Percentiles rank a stretch among this genome's conserved stretches.
These are phyloP conservation scores for Tolypocladium endophyticum DNA, from an alignment of 2,329 filamentous ascomycete genomes.

Conservation along the genomic window DNA sequence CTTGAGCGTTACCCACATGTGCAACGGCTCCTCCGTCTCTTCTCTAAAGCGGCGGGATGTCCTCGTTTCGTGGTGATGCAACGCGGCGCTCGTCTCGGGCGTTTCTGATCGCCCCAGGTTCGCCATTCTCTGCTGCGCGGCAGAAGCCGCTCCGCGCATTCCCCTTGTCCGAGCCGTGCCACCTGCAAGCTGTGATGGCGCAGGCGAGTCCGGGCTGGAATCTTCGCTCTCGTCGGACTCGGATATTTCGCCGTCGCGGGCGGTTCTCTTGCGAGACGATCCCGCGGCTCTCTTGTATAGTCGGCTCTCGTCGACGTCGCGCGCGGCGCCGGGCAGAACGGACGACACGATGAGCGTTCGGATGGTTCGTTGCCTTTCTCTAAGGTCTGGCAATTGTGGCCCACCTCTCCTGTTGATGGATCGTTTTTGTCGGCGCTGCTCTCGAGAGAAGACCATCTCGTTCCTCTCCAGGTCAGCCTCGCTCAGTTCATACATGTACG, in stretches of 20 bases:
- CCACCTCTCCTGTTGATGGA: slow-evolving; percentile 90
- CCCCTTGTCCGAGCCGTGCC: slow-evolving; percentile 79
- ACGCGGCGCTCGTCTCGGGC: slow-evolving; percentile 56
- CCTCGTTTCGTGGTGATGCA: slow-evolving; percentile 63
- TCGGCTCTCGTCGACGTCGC: slow-evolving; percentile 71
- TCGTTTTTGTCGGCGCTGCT: slow-evolving; percentile 88
- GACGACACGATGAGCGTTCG: slow-evolving; percentile 87
- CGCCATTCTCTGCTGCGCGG: slow-evolving; percentile 79
- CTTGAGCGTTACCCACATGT: slow-evolving; percentile 63
- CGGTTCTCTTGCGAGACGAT: slow-evolving; percentile 43
- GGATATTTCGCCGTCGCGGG: slow-evolving; percentile 58
- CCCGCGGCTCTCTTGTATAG: slow-evolving; percentile 71
- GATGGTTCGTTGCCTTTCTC: slow-evolving; percentile 87
- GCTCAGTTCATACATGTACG: slow-evolving; percentile 87
- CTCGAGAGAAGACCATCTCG: slow-evolving; percentile 84
- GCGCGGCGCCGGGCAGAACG: slow-evolving; percentile 78
- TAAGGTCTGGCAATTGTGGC: slow-evolving; percentile 87
- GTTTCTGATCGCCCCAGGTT: slow-evolving; percentile 78
- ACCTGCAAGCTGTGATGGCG: slow-evolving; percentile 55
- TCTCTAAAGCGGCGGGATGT: slow-evolving; percentile 59
- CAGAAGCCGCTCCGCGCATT: slow-evolving; percentile 79
- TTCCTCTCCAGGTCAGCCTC: slow-evolving; percentile 84
- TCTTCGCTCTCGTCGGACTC: slow-evolving; percentile 91
- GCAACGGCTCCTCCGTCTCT: slow-evolving; percentile 66
- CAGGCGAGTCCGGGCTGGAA: slow-evolving; percentile 76